A percentile compares a stretch with the other conserved stretches of the same genome.
Evolutionary conservation across 1,284 basidiomycete species (phyloP).

Genomic region (Wolfiporia cocos): DNA sequence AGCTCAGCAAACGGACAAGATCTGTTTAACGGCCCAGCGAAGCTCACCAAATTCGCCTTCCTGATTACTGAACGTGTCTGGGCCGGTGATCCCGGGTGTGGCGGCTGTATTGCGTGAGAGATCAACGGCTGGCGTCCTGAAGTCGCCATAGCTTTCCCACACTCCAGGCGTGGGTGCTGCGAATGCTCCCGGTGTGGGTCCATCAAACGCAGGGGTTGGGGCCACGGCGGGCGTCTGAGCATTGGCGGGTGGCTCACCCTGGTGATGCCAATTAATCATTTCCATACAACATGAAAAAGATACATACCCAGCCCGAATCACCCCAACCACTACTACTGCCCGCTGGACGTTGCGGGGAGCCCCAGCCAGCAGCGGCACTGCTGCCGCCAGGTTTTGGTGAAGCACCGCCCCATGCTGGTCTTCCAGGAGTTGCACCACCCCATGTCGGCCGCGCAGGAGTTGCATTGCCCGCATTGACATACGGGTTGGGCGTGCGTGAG

Average conservation of each 20-base stretch:
- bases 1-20: background rate
- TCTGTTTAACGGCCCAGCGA: background rate
- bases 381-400: background rate
- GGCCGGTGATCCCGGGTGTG: conserved; percentile 39
- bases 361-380: conserved; percentile 12
- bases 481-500: conserved; percentile 62
- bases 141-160: background rate
- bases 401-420: conserved; percentile 11
- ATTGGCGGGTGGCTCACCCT: conserved; percentile 7
- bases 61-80: conserved; percentile 2
- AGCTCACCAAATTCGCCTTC: conserved; percentile 9
- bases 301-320: conserved; percentile 17
- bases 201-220: conserved; percentile 8
- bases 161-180: conserved; percentile 1
- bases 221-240: conserved; percentile 12
- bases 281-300: background rate
- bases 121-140: conserved; percentile 1
- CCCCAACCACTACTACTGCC: conserved; percentile 9
- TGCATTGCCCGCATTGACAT: conserved; percentile 37
- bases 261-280: background rate
- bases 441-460: conserved; percentile 46
- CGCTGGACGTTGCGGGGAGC: background rate
- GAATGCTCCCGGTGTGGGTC: background rate
- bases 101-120: conserved; percentile 22
- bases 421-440: conserved; percentile 28